Percentiles rank a stretch among this genome's conserved stretches.
Conservation (phyloP, 495 filamentous ascomycete species). For the Platismatia glauca region DNA sequence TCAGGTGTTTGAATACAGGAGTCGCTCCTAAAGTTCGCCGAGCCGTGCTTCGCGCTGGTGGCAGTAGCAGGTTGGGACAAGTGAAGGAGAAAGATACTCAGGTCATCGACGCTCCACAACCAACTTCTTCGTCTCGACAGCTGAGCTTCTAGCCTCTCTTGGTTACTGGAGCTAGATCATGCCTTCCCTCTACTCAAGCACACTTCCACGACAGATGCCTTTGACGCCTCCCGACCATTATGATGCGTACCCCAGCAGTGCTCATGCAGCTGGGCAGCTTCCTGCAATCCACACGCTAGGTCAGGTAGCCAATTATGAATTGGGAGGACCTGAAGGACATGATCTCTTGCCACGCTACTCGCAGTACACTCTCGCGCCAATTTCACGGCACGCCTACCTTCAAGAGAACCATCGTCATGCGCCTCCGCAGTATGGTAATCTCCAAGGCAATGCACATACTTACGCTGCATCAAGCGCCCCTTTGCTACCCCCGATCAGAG, state of each 20-base stretch:
- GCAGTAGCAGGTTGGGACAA: slow-evolving; percentile 2
- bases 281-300: slow-evolving; percentile 4
- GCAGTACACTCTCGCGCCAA: slow-evolving; percentile 11
- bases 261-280: slow-evolving; percentile 5
- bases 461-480: slow-evolving; percentile 11
- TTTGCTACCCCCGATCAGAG: slow-evolving; percentile 18
- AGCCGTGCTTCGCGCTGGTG: slow-evolving; percentile 1
- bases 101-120: neutral
- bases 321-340: slow-evolving; percentile 6
- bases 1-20: neutral
- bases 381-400: slow-evolving; percentile 4
- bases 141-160: neutral
- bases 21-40: neutral
- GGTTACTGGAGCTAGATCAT: slow-evolving; percentile 11
- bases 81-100: slow-evolving; percentile 4
- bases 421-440: slow-evolving; percentile 1
- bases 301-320: slow-evolving; percentile 2
- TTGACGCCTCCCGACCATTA: slow-evolving; percentile 22
- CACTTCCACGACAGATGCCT: slow-evolving; percentile 18
- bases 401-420: slow-evolving; percentile 11
- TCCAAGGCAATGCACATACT: neutral
- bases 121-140: neutral
- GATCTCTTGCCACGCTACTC: slow-evolving; percentile 9
- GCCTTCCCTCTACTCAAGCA: slow-evolving; percentile 20
- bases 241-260: slow-evolving; percentile 12